Percentiles rank a stretch among this genome's conserved stretches.
Evolutionary conservation across 768 basidiomycete species (phyloP).

Genomic region (Filobasidium floriforme): DNA sequence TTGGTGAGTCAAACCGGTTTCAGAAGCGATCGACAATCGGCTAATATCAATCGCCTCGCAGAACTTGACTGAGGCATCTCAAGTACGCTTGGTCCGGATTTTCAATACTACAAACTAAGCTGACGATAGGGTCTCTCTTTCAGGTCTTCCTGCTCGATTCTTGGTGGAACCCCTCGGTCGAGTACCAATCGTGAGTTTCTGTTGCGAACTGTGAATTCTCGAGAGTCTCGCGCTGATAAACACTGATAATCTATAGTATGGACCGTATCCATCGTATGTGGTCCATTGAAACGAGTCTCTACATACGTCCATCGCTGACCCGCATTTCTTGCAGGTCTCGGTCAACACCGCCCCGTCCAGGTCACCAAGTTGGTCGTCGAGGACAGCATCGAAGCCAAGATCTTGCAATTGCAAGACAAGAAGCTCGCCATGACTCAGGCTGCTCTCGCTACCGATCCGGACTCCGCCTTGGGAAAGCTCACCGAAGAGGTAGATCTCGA

Average conservation of each 20-base stretch:
- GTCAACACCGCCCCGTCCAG: slow-evolving; percentile 86
- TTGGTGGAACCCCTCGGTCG: slow-evolving; percentile 94
- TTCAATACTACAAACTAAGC: background rate
- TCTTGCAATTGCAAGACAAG: slow-evolving; percentile 95
- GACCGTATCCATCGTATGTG: slow-evolving; percentile 76
- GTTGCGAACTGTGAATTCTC: background rate
- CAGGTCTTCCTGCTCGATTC: slow-evolving; percentile 78
- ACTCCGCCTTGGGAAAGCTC: slow-evolving; percentile 81
- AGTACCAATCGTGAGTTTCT: slow-evolving; percentile 46
- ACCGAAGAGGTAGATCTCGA: slow-evolving; percentile 52
- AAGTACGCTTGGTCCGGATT: slow-evolving; percentile 49
- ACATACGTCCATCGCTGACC: background rate
- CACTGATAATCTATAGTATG: slow-evolving; percentile 50
- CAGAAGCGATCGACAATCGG: background rate
- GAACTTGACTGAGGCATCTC: slow-evolving; percentile 57
- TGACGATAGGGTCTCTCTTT: background rate
- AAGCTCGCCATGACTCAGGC: slow-evolving; percentile 85
- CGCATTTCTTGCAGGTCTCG: slow-evolving; percentile 47
- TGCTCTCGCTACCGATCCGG: slow-evolving; percentile 36
- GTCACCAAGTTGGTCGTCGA: slow-evolving; percentile 91
- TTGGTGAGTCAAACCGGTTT: slow-evolving; percentile 13
- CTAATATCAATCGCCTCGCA: slow-evolving; percentile 35
- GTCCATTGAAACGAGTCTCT: background rate
- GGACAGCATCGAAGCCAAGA: slow-evolving; percentile 92
- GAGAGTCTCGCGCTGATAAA: slow-evolving; percentile 45